These are phyloP conservation scores for Puccinia brachypodii DNA, from an alignment of 1,284 basidiomycete species.

Conservation along the genomic window DNA sequence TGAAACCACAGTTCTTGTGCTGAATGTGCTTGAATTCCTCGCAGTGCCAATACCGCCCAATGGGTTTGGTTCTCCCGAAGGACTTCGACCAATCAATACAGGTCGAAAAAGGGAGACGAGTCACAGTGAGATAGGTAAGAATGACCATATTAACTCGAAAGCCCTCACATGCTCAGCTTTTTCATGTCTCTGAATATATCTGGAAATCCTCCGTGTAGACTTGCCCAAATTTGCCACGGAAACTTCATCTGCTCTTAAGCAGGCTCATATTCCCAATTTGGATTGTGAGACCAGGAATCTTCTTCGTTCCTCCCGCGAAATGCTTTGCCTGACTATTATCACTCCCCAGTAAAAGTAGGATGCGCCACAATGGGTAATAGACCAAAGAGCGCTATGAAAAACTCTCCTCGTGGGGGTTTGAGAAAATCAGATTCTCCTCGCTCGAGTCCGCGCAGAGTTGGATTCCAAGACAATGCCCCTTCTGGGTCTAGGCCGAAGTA, in stretches of 20 bases:
- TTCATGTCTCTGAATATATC: not conserved
- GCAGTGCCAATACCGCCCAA: not conserved
- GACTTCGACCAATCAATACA: not conserved
- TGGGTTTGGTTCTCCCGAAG: not conserved
- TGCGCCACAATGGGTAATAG: not conserved
- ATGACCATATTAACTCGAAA: not conserved
- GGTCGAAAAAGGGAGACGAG: not conserved
- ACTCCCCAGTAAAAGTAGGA: not conserved
- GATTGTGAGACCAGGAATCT: not conserved
- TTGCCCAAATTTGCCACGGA: not conserved
- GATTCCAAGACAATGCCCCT: not conserved
- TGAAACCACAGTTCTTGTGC: not conserved
- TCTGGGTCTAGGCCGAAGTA: not conserved
- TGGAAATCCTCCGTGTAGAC: not conserved
- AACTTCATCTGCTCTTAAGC: not conserved
- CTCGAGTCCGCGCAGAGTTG: not conserved
- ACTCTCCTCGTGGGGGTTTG: not conserved
- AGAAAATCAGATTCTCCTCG: not conserved
- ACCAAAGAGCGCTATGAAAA: not conserved
- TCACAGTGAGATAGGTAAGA: not conserved
- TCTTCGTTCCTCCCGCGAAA: not conserved
- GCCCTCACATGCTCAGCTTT: not conserved
- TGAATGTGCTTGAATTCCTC: not conserved
- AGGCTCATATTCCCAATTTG: not conserved
- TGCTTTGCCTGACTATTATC: not conserved